Evolutionary conservation across 345 rosid species (phyloP), one percentile per base, ranked within the genome.

Genomic region (Linum usitatissimum): DNA sequence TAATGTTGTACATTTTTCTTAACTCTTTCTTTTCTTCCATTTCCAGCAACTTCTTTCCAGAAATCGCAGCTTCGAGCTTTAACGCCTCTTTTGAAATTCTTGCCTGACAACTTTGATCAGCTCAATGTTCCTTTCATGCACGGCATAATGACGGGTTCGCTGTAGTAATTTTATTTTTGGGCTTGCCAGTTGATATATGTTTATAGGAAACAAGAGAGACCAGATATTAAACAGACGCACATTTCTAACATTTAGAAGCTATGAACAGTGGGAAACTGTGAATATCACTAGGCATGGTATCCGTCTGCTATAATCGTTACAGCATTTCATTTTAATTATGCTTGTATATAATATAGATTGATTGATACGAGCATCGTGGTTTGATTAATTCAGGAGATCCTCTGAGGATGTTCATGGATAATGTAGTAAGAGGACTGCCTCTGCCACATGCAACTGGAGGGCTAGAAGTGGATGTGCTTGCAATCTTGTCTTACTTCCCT

Each of bases 21-120:
- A 42, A 5, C 13, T 55, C 15, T 9, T 14, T 42, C 8, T 42
- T 42, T 42, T 42, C 14, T 9, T 42, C 10, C 49, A 14, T 64
- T 64, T 73, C 65, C 90, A 93, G 94, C 90, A 59, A 85, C 97
- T 30, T 89, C 91, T 67, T 89, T 81, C 67, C 68, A 67, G 55
- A 71, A 66, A 70, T 87, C 96, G 6, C 82, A 59, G 20, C 65
- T 87, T 69, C 88, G 73, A 70, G 65, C 84, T 65, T 76, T 87
- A 60, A 36, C 73, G 64, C 77, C 91, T 70, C 17, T 92, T 53
- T 66, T 80, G 63, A 79, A 80, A 62, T 12, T 77, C 74, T 75
- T 79, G 61, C 93, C 89, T 0, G 65, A 73, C 59, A 81, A 70
- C 56, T 61, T 67, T 60, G n/a, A n/a, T n/a, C 72, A 40, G 36